These are phyloP conservation scores for Boletus bicolor DNA, from an alignment of 768 basidiomycete genomes.

Conservation along the genomic window DNA sequence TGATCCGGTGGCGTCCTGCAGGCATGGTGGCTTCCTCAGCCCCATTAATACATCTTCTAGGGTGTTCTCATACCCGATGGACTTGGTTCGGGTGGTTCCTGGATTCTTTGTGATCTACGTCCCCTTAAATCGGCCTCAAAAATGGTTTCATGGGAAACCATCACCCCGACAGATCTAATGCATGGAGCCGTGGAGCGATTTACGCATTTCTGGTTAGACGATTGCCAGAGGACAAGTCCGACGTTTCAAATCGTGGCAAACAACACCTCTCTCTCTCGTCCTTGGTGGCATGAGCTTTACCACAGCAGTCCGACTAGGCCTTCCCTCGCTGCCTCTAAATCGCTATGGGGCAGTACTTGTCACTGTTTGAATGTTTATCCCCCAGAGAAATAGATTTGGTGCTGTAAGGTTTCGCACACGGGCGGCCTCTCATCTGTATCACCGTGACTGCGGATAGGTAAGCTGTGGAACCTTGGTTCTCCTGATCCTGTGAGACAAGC, in stretches of 20 bases:
- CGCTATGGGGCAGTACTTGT: conserved; percentile 6
- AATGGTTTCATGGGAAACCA: background rate
- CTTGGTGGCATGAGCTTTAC: background rate
- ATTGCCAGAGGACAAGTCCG: background rate
- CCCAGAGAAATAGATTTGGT: background rate
- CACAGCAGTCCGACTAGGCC: background rate
- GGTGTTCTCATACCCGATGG: background rate
- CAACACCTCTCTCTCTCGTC: background rate
- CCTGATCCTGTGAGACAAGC: background rate
- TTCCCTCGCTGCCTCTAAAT: background rate
- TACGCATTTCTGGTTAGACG: background rate
- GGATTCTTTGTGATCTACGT: background rate
- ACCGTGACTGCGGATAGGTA: too few species aligned
- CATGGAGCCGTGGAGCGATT: background rate
- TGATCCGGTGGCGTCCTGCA: background rate
- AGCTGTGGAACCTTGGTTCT: background rate
- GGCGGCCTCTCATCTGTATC: background rate
- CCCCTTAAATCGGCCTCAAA: background rate
- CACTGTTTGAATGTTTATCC: background rate
- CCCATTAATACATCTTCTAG: background rate
- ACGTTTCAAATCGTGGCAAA: background rate
- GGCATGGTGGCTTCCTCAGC: background rate
- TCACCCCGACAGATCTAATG: background rate
- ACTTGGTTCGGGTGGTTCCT: background rate
- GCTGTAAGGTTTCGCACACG: background rate